These are phyloP conservation scores for Cyclotella cryptica DNA, from an alignment of 108 stramenopile species.

Conservation along the genomic window DNA sequence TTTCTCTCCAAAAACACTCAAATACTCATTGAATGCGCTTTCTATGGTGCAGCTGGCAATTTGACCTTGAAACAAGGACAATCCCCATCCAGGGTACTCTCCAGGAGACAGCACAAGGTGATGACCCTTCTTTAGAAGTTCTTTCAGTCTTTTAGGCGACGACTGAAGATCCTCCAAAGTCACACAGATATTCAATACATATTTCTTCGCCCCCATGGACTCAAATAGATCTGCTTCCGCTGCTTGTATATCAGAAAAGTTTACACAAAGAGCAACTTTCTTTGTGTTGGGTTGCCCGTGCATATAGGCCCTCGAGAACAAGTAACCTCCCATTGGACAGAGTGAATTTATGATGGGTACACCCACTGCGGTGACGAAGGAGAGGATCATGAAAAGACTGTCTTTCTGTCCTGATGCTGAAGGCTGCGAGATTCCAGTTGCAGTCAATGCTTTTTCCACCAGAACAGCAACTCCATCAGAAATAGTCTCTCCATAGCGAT, in stretches of 20 bases:
- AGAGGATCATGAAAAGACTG: slow-evolving; percentile 22
- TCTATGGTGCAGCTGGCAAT: slow-evolving; percentile 20
- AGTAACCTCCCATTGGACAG: slow-evolving; percentile 55
- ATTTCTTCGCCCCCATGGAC: slow-evolving; percentile 7
- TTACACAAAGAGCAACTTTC: slow-evolving; percentile 47
- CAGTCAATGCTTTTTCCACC: background rate
- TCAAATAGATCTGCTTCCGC: slow-evolving; percentile 1
- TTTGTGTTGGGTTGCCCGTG: slow-evolving; percentile 57
- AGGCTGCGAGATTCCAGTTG: background rate
- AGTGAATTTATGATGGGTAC: slow-evolving; percentile 43
- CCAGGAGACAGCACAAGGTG: slow-evolving; percentile 22
- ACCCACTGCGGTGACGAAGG: slow-evolving; percentile 28
- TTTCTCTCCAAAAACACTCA: slow-evolving; percentile 19
- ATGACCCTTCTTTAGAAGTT: slow-evolving; percentile 32
- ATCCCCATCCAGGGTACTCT: background rate
- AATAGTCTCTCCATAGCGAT: slow-evolving; percentile 33
- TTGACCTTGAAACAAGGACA: slow-evolving; percentile 21
- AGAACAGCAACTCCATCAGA: background rate
- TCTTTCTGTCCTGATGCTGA: slow-evolving; percentile 8
- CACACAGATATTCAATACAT: slow-evolving; percentile 45
- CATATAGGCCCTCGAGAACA: slow-evolving; percentile 42
- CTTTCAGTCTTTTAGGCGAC: slow-evolving; percentile 25
- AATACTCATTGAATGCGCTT: slow-evolving; percentile 32
- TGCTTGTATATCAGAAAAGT: slow-evolving; percentile 40
- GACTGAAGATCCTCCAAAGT: slow-evolving; percentile 39